phyloP scores from a whole-genome alignment of 192 early-diverging fungal species.

The Jimgerdemannia lactiflua region DNA sequence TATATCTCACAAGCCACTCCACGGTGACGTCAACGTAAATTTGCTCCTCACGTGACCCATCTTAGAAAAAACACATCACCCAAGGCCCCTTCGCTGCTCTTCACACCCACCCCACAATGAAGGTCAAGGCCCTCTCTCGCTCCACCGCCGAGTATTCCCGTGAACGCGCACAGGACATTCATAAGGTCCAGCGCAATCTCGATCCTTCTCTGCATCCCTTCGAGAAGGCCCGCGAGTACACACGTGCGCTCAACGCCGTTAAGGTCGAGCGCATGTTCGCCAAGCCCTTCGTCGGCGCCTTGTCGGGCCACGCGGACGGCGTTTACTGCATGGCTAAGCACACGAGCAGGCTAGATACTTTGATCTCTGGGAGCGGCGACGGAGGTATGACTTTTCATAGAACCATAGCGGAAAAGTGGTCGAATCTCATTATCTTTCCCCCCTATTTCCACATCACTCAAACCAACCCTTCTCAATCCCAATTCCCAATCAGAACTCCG shows the following conservation, averaged over 20 bases:
- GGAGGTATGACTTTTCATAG: slow-evolving; percentile 52
- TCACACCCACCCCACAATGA: slow-evolving; percentile 46
- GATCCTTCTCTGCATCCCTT: slow-evolving; percentile 92
- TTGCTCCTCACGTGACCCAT: too few relatives aligned
- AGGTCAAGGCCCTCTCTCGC: slow-evolving; percentile 93
- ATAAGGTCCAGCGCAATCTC: slow-evolving; percentile 83
- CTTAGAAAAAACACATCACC: too few relatives aligned
- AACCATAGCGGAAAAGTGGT: background rate
- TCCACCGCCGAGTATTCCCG: slow-evolving; percentile 75
- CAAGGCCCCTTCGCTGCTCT: background rate
- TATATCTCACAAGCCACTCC: too few relatives aligned
- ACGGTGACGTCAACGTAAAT: too few relatives aligned
- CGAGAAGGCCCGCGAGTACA: slow-evolving; percentile 93
- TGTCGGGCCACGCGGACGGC: slow-evolving; percentile 93
- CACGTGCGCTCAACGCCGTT: slow-evolving; percentile 88
- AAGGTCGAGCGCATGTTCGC: slow-evolving; percentile 97
- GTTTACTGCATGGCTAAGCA: slow-evolving; percentile 96
- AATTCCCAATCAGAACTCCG: slow-evolving; percentile 63
- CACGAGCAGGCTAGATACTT: slow-evolving; percentile 75
- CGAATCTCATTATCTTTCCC: background rate
- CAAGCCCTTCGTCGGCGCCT: slow-evolving; percentile 91
- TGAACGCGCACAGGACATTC: slow-evolving; percentile 82
- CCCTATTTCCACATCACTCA: slow-evolving; percentile 6
- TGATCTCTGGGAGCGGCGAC: slow-evolving; percentile 92
- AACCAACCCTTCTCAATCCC: background rate